Evolutionary conservation across 441 rosid species (phyloP).

Genomic region (Pelargonium myrrhifolium): DNA sequence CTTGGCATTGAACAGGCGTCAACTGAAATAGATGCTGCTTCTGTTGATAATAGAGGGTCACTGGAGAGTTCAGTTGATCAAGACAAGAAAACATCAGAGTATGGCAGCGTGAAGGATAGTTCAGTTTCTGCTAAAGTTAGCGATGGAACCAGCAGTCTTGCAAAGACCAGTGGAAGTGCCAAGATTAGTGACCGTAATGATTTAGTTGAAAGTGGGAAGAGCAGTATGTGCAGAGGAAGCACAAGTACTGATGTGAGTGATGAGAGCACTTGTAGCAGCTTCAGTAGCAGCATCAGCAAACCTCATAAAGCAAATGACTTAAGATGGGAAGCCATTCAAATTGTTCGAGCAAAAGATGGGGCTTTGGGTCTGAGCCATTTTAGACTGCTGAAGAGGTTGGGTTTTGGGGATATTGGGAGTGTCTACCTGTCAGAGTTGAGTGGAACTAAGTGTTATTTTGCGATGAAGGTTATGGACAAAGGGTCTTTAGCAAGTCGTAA

Average conservation of each 20-base stretch:
- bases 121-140: constrained; percentile 70
- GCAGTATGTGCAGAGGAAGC: constrained; percentile 89
- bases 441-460: constrained; percentile 84
- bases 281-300: constrained; percentile 69
- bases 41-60: constrained; percentile 35
- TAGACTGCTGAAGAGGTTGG: constrained; percentile 79
- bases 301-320: constrained; percentile 87
- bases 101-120: constrained; percentile 64
- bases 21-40: constrained; percentile 26
- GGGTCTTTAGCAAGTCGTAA: constrained; percentile 79
- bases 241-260: constrained; percentile 87
- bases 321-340: constrained; percentile 97
- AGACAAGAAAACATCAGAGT: constrained; percentile 55
- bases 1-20: constrained; percentile 31
- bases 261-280: constrained; percentile 92
- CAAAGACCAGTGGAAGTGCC: constrained; percentile 65
- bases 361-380: constrained; percentile 73
- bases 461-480: constrained; percentile 96
- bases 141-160: constrained; percentile 54
- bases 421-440: constrained; percentile 61
- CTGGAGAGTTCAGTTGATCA: constrained; percentile 34
- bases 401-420: constrained; percentile 75
- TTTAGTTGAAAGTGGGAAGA: constrained; percentile 74
- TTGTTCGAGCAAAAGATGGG: constrained; percentile 66
- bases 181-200: constrained; percentile 61